Percentiles rank a stretch among this genome's conserved stretches.
These are phyloP conservation scores for Leccinum ochraceum DNA, from an alignment of 768 basidiomycete species.

Conservation along the genomic window DNA sequence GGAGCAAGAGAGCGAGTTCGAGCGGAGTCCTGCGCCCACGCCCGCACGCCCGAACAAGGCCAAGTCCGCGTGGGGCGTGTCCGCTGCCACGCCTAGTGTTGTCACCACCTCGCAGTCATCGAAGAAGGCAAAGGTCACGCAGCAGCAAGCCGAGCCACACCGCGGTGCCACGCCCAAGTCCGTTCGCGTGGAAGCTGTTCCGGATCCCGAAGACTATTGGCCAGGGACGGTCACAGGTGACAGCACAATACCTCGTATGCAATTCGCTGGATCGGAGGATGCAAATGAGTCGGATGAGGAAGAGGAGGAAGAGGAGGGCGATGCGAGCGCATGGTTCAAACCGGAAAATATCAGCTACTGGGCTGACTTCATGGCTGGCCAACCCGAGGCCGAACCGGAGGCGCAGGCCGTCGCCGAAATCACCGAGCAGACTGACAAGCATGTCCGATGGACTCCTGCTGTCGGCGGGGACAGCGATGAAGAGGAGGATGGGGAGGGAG, in stretches of 20 bases:
- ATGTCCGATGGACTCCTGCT: conserved; percentile 29
- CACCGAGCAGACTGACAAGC: conserved; percentile 17
- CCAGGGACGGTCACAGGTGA: not conserved
- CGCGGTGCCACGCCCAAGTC: conserved; percentile 13
- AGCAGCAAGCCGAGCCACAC: conserved; percentile 11
- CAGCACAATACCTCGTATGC: conserved; percentile 10
- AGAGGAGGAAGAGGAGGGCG: conserved; percentile 26
- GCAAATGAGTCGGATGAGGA: conserved; percentile 19
- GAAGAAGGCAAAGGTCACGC: conserved; percentile 20
- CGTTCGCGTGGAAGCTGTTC: conserved; percentile 16
- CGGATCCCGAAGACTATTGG: conserved; percentile 17
- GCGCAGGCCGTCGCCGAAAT: not conserved
- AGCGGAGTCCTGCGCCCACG: conserved; percentile 2
- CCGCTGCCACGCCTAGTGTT: conserved; percentile 3
- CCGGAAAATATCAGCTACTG: conserved; percentile 30
- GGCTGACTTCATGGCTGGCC: conserved; percentile 28
- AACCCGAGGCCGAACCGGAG: conserved; percentile 14
- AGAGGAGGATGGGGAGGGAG: conserved; percentile 27
- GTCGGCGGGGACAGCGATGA: conserved; percentile 22
- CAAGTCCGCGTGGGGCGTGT: conserved; percentile 19
- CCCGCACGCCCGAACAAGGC: conserved; percentile 14
- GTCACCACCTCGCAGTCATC: conserved; percentile 9
- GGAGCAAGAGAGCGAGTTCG: conserved; percentile 22
- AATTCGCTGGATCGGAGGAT: conserved; percentile 6
- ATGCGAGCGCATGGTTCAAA: conserved; percentile 25